These are phyloP conservation scores for Leptodermis oblonga DNA, from an alignment of 257 asterid species.

Conservation along the genomic window DNA sequence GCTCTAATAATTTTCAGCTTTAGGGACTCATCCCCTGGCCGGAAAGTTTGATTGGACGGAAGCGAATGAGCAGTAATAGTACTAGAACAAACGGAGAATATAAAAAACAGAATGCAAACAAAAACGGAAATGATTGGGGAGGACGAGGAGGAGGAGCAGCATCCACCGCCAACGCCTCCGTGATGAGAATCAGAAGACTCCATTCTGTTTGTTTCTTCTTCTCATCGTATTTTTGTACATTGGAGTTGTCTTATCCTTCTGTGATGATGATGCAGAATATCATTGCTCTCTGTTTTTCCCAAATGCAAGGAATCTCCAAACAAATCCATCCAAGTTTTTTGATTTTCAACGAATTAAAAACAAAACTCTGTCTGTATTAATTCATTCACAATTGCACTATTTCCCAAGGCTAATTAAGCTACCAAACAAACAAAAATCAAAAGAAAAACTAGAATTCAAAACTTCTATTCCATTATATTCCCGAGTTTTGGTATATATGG, in stretches of 20 bases:
- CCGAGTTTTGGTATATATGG: conserved; percentile 31
- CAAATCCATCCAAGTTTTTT: conserved; percentile 42
- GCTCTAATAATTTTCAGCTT: conserved; percentile 45
- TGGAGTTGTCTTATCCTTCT: conserved; percentile 41
- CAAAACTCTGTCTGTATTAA: no score
- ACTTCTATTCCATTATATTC: conserved; percentile 31
- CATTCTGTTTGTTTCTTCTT: conserved; percentile 31
- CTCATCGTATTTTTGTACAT: conserved; percentile 24
- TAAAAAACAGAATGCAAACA: conserved; percentile 47
- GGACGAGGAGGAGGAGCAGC: no score
- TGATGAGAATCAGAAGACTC: conserved; percentile 12
- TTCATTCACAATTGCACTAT: conserved; percentile 43
- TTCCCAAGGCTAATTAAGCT: no score
- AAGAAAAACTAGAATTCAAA: no score
- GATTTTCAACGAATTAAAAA: no score
- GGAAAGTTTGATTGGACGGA: conserved; percentile 37
- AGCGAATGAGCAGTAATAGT: conserved; percentile 36
- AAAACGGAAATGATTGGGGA: conserved; percentile 49
- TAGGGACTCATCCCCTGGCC: conserved; percentile 44
- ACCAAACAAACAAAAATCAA: no score
- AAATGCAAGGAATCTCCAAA: conserved; percentile 20
- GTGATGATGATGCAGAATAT: conserved; percentile 25
- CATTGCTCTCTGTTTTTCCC: conserved; percentile 20
- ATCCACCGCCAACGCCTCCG: no score
- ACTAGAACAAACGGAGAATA: conserved; percentile 47